Base-by-base conservation (phyloP, 805 yeast genomes). In the Blastobotrys americana region DNA sequence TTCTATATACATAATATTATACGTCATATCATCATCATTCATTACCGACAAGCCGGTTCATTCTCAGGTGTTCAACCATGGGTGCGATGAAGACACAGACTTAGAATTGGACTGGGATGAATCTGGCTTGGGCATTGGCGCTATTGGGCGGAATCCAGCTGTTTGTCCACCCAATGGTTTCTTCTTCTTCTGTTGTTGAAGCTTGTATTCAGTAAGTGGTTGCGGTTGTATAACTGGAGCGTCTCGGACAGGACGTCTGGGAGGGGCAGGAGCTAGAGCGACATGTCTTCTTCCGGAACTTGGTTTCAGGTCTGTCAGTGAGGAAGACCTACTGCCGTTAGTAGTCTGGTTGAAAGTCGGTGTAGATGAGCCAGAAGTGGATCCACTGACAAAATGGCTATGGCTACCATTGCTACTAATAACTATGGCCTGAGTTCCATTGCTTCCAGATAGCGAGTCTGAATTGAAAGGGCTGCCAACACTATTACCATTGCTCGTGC, bases 191-290 rank as follows among this genome's bases (percentile, higher is more conserved):
- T 19, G 28, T 19, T 39, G 42, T 41, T 41, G 48, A 42, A 34
- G 27, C 19, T 40, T 35, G 44, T 42, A 40, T 28, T 46, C 49
- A 34, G 27, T 48, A 19, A 40, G 18, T 17, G 49, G 40, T 41
- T 42, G 49, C 16, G 52, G 42, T 18, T 37, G 40, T 13, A 42
- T 19, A 33, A 35, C 40, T 3, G 48, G 42, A 8, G 34, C 42
- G 1, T 36, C 27, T 15, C 47, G 13, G 6, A 36, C 35, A 5
- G 28, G 22, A 3, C 44, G 36, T 27, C 34, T 49, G 2, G 57
- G 54, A 18, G 58, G 59, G 3, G 55, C 58, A 10, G 54, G 47
- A 3, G 54, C 55, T 15, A 52, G 39, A 9, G 44, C 39, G 4
- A 42, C 44, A 18, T 35, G 44, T 13, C 40, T 13, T 9, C 40